A percentile compares a stretch with the other conserved stretches of the same genome.
Conservation (phyloP, 148 eudicot species). For the Chenopodium berlandieri region DNA sequence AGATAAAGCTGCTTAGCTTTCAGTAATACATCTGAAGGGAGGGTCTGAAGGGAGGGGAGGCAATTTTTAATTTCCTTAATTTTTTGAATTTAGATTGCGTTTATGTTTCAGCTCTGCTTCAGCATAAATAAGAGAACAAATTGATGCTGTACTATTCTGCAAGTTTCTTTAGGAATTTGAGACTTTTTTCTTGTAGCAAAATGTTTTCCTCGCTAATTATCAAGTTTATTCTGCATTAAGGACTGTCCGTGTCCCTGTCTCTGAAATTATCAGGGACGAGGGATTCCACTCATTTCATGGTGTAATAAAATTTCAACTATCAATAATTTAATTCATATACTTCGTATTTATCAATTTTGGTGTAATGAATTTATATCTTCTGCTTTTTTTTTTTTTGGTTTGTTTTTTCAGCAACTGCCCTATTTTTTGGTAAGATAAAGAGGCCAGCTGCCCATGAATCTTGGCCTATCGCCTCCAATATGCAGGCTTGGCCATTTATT, state of each 20-base stretch:
- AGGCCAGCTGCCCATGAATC: no score
- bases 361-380: neutral
- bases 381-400: no score
- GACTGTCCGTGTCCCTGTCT: neutral
- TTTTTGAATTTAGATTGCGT: neutral
- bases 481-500: no score
- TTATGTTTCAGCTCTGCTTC: neutral
- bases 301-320: neutral
- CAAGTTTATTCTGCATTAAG: neutral
- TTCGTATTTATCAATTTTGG: neutral
- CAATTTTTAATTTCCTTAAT: neutral
- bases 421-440: no score
- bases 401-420: no score
- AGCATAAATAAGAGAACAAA: neutral
- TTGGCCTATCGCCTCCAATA: no score
- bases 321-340: no score
- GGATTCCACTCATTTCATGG: no score
- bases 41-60: neutral
- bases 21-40: neutral
- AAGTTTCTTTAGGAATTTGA: neutral
- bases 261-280: neutral
- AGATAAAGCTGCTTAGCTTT: neutral
- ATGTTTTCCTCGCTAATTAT: neutral
- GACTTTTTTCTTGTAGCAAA: neutral
- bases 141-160: constrained; percentile 4